Conservation (phyloP, 1,284 basidiomycete genomes). For the Apiotrichum laibachii region DNA sequence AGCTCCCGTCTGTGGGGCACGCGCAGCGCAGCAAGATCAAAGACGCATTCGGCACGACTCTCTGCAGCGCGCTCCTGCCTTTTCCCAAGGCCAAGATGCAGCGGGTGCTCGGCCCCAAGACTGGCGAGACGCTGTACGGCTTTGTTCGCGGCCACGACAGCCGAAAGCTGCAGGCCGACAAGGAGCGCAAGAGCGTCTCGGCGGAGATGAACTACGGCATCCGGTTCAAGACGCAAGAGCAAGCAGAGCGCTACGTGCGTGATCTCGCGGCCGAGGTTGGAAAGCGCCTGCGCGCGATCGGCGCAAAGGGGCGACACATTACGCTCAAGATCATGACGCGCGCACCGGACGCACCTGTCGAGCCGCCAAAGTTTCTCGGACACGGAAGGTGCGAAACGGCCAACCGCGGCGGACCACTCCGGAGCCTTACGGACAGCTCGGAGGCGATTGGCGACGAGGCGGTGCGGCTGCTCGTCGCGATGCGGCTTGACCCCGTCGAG, state of each 20-base stretch:
- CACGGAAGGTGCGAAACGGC: constrained; percentile 84
- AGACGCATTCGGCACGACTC: constrained; percentile 71
- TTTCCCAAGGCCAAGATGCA: constrained; percentile 65
- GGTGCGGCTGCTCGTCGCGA: constrained; percentile 68
- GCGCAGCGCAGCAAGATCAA: constrained; percentile 64
- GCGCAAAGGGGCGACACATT: constrained; percentile 67
- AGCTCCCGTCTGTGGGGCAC: constrained; percentile 83
- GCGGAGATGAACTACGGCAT: constrained; percentile 97
- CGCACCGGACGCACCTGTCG: constrained; percentile 78
- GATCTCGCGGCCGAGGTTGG: constrained; percentile 75
- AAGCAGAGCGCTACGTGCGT: constrained; percentile 73
- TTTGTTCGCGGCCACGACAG: constrained; percentile 80
- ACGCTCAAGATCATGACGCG: constrained; percentile 88
- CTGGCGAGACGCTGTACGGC: constrained; percentile 79
- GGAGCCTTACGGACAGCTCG: constrained; percentile 64
- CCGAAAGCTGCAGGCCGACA: constrained; percentile 73
- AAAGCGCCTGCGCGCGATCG: constrained; percentile 64
- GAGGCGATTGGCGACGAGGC: constrained; percentile 72
- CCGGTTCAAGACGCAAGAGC: constrained; percentile 75
- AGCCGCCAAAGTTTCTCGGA: constrained; percentile 95
- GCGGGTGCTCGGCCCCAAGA: constrained; percentile 73
- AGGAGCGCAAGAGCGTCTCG: constrained; percentile 78
- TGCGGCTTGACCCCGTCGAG: constrained; percentile 77
- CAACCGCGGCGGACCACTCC: constrained; percentile 69
- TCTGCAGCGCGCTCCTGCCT: constrained; percentile 65